Percentiles rank a stretch among this genome's conserved stretches.
Conservation (phyloP, 257 asterid species). For the Nemophila menziesii region DNA sequence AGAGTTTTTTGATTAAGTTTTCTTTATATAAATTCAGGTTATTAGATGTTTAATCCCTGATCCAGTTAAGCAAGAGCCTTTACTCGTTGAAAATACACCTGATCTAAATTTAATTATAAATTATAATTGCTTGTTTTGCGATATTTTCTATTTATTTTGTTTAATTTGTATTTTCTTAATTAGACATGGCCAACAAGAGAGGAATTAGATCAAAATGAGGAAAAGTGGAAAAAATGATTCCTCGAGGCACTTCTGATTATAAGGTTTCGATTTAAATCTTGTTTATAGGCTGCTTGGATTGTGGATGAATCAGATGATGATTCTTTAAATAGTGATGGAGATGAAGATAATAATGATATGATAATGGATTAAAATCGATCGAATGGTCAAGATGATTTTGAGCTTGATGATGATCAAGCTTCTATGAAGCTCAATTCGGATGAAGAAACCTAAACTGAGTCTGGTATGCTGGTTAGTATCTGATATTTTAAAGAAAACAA, state of each 20-base stretch:
- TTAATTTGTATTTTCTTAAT: constrained; percentile 13
- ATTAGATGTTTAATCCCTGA: too few species aligned
- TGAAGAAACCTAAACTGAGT: constrained; percentile 67
- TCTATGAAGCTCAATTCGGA: constrained; percentile 59
- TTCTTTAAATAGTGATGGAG: constrained; percentile 49
- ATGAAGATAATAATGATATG: constrained; percentile 69
- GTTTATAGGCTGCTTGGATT: constrained; percentile 99
- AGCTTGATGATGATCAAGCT: constrained; percentile 69
- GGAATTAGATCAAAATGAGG: constrained; percentile 61
- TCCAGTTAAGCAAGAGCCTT: too few species aligned
- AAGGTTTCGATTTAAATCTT: constrained; percentile 57
- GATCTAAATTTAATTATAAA: too few species aligned
- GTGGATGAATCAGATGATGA: constrained; percentile 68
- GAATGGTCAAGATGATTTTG: constrained; percentile 32
- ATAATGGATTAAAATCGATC: constrained; percentile 54
- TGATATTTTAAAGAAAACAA: too few species aligned
- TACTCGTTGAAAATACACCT: too few species aligned
- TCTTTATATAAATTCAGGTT: too few species aligned
- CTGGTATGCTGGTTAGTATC: constrained; percentile 70
- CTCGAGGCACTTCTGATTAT: constrained; percentile 82
- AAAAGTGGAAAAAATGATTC: constrained; percentile 48
- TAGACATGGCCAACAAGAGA: constrained; percentile 99
- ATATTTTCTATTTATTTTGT: too few species aligned
- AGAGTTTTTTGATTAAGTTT: too few species aligned
- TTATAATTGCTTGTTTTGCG: too few species aligned